Base-by-base conservation (phyloP, 352 stramenopile genomes). In the Thraustochytrium striatum region DNA sequence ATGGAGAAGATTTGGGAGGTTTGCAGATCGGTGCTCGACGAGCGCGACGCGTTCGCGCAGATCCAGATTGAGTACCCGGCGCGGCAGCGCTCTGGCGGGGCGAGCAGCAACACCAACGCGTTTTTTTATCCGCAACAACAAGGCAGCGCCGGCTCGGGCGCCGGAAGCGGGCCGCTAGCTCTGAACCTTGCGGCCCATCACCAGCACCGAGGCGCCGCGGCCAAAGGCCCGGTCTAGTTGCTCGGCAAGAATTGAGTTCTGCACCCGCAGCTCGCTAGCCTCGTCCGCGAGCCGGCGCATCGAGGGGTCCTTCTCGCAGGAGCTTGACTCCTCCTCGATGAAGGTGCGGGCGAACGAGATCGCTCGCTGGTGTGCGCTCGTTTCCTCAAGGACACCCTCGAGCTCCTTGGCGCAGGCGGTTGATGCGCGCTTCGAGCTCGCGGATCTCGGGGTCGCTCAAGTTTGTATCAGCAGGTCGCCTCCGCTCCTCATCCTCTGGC, bases 281-380 rank as follows among this genome's bases (percentile, higher is more conserved):
- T 55, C 47, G n/a, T n/a, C n/a, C n/a, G n/a, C n/a, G n/a, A n/a
- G n/a, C n/a, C n/a, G n/a, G n/a, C n/a, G n/a, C n/a, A n/a, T n/a
- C n/a, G n/a, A n/a, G n/a, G n/a, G n/a, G n/a, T n/a, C n/a, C n/a
- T n/a, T n/a, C n/a, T n/a, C n/a, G n/a, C n/a, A n/a, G n/a, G n/a
- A n/a, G n/a, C n/a, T n/a, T n/a, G n/a, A n/a, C n/a, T n/a, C n/a
- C n/a, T n/a, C n/a, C n/a, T n/a, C n/a, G n/a, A 61, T 58, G 11
- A 70, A 70, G 50, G 32, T 30, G 32, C 65, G 44, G 7, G 65
- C 65, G 47, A 75, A 75, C 19, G 19, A 55, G 25, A 75, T 75
- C 0, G 65, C 65, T 21, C 65, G 65, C 36, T 75, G 65, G 36
- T 75, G 65, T 8, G 65, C 65, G 50, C 65, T 75, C 16, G 65